Base-by-base conservation (phyloP, 257 asterid species). In the Petrea volubilis region DNA sequence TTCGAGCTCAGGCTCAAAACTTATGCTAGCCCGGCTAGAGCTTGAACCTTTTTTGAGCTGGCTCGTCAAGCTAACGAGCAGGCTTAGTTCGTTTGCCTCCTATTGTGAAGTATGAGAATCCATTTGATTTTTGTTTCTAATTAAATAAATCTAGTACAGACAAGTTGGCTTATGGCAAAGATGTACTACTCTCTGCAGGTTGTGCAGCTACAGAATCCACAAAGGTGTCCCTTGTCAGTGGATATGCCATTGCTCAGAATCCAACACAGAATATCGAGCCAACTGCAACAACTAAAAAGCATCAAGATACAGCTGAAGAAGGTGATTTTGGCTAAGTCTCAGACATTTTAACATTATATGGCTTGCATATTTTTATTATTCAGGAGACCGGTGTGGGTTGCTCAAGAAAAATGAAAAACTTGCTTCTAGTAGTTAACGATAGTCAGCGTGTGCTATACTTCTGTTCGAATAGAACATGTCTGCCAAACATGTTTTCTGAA, bases 291-390 rank as follows among this genome's bases (percentile, higher is more conserved):
- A 60, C 49, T 65, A 38, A 68, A 63, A 74, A 74, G 58, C 70
- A 78, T 55, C 79, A 21, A 57, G 78, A 60, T 53, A 43, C 69
- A 61, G 61, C 65, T 71, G 20, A 31, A 71, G 82, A 70, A 84
- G 96, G 93, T 89, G 73, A 74, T 56, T 71, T 77, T 47, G 25
- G 38, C 21, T 40, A 67, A 41, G 4, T 33, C 29, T 38, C 21
- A n/a, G 25, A 25, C 12, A 47, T 68, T 49, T 49, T 28, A 9
- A 60, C 10, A 31, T 9, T 34, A 15, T 60, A 10, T 58, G 28
- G 46, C 61, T 52, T 41, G 34, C 15, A 36, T 58, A 50, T 4
- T 43, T 15, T n/a, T 52, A 25, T 49, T 50, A 65, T n/a, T 51
- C 47, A 27, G 23, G 7, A 23, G 34, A 12, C 62, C 21, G 41